Conservation (phyloP, 345 rosid genomes). For the Citrus unshiu region DNA sequence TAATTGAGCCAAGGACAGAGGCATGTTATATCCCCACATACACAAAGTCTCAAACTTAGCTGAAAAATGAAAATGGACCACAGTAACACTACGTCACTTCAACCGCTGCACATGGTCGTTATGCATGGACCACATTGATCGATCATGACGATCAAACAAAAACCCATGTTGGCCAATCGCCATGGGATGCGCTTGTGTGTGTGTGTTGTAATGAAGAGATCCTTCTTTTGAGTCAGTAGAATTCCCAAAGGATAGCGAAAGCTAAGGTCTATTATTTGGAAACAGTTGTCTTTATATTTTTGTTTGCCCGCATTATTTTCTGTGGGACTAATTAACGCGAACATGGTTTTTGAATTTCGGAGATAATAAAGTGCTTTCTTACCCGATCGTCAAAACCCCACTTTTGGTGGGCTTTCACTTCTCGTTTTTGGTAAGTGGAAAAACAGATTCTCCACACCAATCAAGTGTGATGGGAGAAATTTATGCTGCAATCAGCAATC, state of each 20-base stretch:
- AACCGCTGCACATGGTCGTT: background rate
- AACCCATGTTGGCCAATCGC: background rate
- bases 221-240: background rate
- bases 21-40: background rate
- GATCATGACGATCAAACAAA: background rate
- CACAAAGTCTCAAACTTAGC: background rate
- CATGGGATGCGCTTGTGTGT: background rate
- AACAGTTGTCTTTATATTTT: slow-evolving; percentile 2
- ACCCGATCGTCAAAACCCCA: background rate
- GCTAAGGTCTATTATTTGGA: slow-evolving; percentile 7
- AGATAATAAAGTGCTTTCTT: slow-evolving; percentile 1
- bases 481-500: background rate
- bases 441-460: background rate
- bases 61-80: background rate
- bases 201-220: background rate
- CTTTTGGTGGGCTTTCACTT: background rate
- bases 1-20: background rate
- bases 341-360: slow-evolving; percentile 1
- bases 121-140: slow-evolving; percentile 1
- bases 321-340: background rate
- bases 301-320: background rate
- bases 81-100: background rate
- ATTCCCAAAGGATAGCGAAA: background rate
- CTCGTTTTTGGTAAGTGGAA: background rate
- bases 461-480: background rate